A percentile compares a stretch with the other conserved stretches of the same genome.
phyloP scores from a whole-genome alignment of 768 basidiomycete genomes.

The Mycena crocata region DNA sequence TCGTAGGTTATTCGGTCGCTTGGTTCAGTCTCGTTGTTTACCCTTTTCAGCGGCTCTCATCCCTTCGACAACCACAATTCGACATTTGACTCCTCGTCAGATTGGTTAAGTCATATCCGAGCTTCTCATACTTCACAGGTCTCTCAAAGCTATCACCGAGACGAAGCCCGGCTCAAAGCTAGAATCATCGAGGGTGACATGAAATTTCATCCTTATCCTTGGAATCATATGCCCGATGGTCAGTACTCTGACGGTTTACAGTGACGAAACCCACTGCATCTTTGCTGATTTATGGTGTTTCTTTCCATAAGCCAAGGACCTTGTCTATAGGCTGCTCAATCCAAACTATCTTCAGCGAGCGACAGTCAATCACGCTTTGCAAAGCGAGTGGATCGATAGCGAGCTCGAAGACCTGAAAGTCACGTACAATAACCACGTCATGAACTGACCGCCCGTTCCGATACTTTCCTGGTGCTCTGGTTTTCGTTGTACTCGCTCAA shows the following conservation, averaged over 20 bases:
- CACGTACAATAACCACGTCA: constrained; percentile 62
- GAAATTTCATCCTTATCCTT: constrained; percentile 65
- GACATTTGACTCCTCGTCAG: constrained; percentile 46
- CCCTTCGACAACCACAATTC: constrained; percentile 80
- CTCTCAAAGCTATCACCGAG: constrained; percentile 58
- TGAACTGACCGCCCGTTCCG: neutral
- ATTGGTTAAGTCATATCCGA: constrained; percentile 50
- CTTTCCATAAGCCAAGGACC: constrained; percentile 60
- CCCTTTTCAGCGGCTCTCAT: constrained; percentile 68
- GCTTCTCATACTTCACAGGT: constrained; percentile 51
- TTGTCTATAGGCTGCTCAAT: constrained; percentile 72
- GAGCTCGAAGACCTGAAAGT: constrained; percentile 71
- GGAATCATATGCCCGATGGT: constrained; percentile 73
- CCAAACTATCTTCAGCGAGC: constrained; percentile 68
- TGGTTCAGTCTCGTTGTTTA: neutral
- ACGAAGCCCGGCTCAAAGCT: constrained; percentile 72
- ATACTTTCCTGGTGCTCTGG: constrained; percentile 25
- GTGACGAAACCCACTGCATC: neutral
- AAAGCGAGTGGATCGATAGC: constrained; percentile 72
- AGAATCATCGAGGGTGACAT: constrained; percentile 74
- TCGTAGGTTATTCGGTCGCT: constrained; percentile 62
- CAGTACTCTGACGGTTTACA: constrained; percentile 29
- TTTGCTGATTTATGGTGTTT: constrained; percentile 10
- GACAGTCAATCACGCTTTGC: constrained; percentile 71
- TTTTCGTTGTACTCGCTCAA: neutral